Evolutionary conservation across 2,329 filamentous ascomycete genomes (phyloP), one percentile per base, ranked within the genome.

Genomic region (Alternaria metachromatica): DNA sequence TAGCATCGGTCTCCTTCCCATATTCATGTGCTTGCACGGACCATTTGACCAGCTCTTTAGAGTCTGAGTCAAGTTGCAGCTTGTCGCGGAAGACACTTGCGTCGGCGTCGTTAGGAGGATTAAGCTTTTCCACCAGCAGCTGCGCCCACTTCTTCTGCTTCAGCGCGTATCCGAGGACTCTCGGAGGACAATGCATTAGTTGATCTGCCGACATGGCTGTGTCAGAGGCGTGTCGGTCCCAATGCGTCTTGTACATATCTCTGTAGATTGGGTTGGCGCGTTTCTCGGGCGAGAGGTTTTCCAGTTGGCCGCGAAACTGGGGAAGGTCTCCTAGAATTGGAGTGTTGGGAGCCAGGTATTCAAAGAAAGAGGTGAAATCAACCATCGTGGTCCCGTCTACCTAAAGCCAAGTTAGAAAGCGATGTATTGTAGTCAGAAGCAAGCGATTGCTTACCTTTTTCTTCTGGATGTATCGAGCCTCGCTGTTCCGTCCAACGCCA

Each of bases 81-180:
- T 37, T 30, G 10, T 53, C 20, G 20, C 21, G 11, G 20, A 46
- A 46, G 1, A 46, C 44, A 23, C 20, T 46, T 46, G 44, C 11
- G 1, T 46, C 44, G 4, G 44, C 44, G 0, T 21, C 44, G 20
- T 46, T 46, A 2, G 20, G 44, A 5, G 44, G 20, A 0, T 23
- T 21, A 3, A 53, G 49, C 1, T 37, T 21, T 11, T 37, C 49
- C 1, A 53, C 49, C 4, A 53, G 28, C 3, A 53, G 18, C 18
- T 53, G 49, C 12, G 25, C 49, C 49, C 49, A 53, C 6, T 30
- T 30, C 28, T 53, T 53, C 49, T 37, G 18, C 18, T 53, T 53
- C n/a, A 53, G 28, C 12, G 49, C 49, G 8, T 53, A 53, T 13
- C 49, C 49, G 18, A 53, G 49, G 15, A 53, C 18, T 23, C 28